These are phyloP conservation scores for Poterioochromonas sp. DNA, from an alignment of 352 stramenopile genomes.

Conservation along the genomic window DNA sequence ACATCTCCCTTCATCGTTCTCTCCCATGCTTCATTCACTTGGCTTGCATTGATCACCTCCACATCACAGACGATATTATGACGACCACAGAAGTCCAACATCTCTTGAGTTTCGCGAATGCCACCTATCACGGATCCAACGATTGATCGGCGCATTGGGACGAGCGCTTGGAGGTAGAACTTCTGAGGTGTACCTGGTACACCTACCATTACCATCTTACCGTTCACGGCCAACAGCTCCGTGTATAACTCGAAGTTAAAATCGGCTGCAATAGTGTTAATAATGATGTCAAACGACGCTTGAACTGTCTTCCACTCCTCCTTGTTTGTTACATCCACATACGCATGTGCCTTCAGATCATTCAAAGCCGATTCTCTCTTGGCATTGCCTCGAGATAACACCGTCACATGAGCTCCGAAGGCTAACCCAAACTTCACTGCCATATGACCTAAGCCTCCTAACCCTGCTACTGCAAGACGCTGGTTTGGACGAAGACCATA, in stretches of 20 bases:
- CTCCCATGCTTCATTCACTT: constrained; percentile 41
- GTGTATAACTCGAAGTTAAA: constrained; percentile 55
- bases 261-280: constrained; percentile 56
- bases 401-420: constrained; percentile 58
- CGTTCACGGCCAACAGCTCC: constrained; percentile 55
- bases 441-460: constrained; percentile 69
- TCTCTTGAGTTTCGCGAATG: constrained; percentile 65
- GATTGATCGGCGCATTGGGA: constrained; percentile 50
- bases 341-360: constrained; percentile 56
- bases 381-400: constrained; percentile 54
- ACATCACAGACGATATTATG: constrained; percentile 40
- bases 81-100: constrained; percentile 61
- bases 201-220: constrained; percentile 59
- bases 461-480: constrained; percentile 59
- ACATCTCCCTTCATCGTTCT: constrained; percentile 36
- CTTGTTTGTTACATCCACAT: constrained; percentile 55
- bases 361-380: constrained; percentile 58
- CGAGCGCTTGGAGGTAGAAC: constrained; percentile 48
- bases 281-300: constrained; percentile 54
- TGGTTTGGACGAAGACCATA: constrained; percentile 50
- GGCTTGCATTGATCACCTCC: constrained; percentile 39
- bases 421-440: constrained; percentile 64
- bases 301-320: constrained; percentile 42
- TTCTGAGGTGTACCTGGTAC: constrained; percentile 54
- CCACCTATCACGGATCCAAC: constrained; percentile 61